Conservation (phyloP, 129 eudicot genomes). For the Chrysanthemum lavandulifolium region DNA sequence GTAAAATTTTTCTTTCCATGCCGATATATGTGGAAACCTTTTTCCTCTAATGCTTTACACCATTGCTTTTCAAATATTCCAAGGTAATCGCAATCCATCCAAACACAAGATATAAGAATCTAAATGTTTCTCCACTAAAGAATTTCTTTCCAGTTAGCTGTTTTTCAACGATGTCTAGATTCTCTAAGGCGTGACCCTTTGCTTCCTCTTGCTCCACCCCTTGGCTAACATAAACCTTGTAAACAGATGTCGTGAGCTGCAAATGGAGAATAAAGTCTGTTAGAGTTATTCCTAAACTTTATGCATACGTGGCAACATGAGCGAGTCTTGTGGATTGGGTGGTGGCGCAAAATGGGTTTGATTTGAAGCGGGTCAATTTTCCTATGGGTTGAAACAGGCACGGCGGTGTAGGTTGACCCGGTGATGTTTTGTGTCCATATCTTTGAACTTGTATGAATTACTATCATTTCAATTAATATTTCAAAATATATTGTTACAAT, state of each 20-base stretch:
- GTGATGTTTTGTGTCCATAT: too few species aligned
- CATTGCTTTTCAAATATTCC: constrained; percentile 40
- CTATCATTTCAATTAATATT: too few species aligned
- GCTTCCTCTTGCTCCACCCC: constrained; percentile 59
- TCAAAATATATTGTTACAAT: too few species aligned
- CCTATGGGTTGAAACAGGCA: too few species aligned
- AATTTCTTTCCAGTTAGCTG: constrained; percentile 54
- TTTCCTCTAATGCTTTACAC: constrained; percentile 33
- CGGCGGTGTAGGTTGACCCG: too few species aligned
- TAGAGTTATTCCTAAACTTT: too few species aligned
- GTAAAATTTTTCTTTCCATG: constrained; percentile 47
- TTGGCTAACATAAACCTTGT: constrained; percentile 30
- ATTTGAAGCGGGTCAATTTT: too few species aligned
- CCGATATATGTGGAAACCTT: constrained; percentile 44
- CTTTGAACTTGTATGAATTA: too few species aligned
- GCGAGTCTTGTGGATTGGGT: too few species aligned
- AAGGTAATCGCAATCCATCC: constrained; percentile 58
- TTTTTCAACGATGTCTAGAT: constrained; percentile 49
- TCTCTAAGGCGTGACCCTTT: constrained; percentile 23
- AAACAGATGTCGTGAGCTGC: constrained; percentile 44
- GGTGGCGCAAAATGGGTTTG: too few species aligned
- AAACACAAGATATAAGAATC: constrained; percentile 53
- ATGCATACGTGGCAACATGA: too few species aligned
- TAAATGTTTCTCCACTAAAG: constrained; percentile 62
- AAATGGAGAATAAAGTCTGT: neutral